Base-by-base conservation (phyloP, 1,284 basidiomycete species). In the Ustilago crameri region DNA sequence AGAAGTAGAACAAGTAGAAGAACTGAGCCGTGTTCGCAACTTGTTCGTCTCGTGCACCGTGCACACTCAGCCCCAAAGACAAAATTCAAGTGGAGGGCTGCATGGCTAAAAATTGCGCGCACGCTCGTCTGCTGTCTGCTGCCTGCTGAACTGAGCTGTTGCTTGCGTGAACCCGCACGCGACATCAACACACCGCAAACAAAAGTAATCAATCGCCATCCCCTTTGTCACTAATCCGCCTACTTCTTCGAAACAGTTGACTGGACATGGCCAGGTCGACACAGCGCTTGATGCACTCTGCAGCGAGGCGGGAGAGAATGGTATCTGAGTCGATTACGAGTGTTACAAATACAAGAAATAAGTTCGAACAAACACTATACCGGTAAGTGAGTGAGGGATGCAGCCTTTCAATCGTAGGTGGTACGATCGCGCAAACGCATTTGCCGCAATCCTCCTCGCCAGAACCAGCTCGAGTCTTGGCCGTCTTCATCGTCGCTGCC, bases 391-490 rank as follows among this genome's bases (percentile, higher is more conserved):
- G n/a, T n/a, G n/a, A 14, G 32, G 20, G 30, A 27, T 0, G 38
- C 15, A 2, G n/a, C 14, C 34, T 17, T 37, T 72, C 49, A 75
- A 34, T 75, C 69, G 27, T 78, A 75, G 23, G 59, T 75, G 18
- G 65, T 69, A 15, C 75, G 72, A 32, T 78, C 75, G 24, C 77
- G 64, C 37, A 77, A 40, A 42, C 77, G 69, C 56, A 70, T 67
- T 38, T 67, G 55, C 12, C 62, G 46, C 47, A 79, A 41, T 9
- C 77, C 77, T 10, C 75, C 75, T 12, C 69, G 62, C 77, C 77
- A 79, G 62, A 68, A 63, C 76, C 76, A 79, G 59, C 68, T 75
- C 20, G 58, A 35, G 32, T 57, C 57, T 30, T 57, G 54, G 2
- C 43, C 58, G 9, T 67, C 51, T 22, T 63, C 69, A 18, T 69